Percentiles rank a stretch among this genome's conserved stretches.
phyloP scores from a whole-genome alignment of 2,329 filamentous ascomycete genomes.

The Eurotiales sp. region DNA sequence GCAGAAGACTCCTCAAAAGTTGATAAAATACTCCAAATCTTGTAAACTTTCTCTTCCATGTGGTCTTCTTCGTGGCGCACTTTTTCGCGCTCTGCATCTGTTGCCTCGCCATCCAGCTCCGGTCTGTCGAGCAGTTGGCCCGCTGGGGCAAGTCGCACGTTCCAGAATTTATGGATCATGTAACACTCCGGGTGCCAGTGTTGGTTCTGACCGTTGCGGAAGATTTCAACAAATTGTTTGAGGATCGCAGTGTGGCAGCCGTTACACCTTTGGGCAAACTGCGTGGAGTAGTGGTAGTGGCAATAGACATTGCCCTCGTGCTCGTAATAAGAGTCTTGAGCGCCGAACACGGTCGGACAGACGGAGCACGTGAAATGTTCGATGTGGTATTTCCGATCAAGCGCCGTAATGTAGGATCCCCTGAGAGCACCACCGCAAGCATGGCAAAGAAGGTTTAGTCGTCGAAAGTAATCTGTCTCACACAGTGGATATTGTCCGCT shows the following conservation, averaged over 20 bases:
- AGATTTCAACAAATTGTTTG: slow-evolving; percentile 99
- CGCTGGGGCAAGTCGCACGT: slow-evolving; percentile 73
- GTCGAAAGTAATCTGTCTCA: slow-evolving; percentile 95
- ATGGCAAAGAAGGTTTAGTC: slow-evolving; percentile 84
- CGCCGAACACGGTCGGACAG: slow-evolving; percentile 95
- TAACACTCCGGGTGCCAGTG: slow-evolving; percentile 99
- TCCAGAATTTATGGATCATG: slow-evolving; percentile 99
- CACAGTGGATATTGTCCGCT: slow-evolving; percentile 85
- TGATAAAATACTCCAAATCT: slow-evolving; percentile 96
- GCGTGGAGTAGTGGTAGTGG: slow-evolving; percentile 97
- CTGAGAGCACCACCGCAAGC: slow-evolving; percentile 89
- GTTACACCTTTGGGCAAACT: slow-evolving; percentile 93
- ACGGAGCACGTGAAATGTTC: slow-evolving; percentile 98
- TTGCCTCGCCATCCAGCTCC: slow-evolving; percentile 53
- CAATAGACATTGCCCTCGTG: slow-evolving; percentile 96
- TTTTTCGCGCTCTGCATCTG: slow-evolving; percentile 65
- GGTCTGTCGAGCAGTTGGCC: slow-evolving; percentile 48
- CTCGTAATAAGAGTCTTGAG: slow-evolving; percentile 98
- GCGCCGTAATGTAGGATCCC: slow-evolving; percentile 94
- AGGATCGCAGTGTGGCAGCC: slow-evolving; percentile 95
- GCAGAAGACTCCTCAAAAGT: slow-evolving; percentile 97
- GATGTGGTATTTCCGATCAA: slow-evolving; percentile 98
- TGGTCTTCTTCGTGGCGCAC: slow-evolving; percentile 84
- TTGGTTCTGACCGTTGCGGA: slow-evolving; percentile 94
- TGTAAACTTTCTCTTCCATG: slow-evolving; percentile 97